Percentiles rank a stretch among this genome's conserved stretches.
phyloP scores from a whole-genome alignment of 2,329 filamentous ascomycete genomes.

The Mariannaea elegans region DNA sequence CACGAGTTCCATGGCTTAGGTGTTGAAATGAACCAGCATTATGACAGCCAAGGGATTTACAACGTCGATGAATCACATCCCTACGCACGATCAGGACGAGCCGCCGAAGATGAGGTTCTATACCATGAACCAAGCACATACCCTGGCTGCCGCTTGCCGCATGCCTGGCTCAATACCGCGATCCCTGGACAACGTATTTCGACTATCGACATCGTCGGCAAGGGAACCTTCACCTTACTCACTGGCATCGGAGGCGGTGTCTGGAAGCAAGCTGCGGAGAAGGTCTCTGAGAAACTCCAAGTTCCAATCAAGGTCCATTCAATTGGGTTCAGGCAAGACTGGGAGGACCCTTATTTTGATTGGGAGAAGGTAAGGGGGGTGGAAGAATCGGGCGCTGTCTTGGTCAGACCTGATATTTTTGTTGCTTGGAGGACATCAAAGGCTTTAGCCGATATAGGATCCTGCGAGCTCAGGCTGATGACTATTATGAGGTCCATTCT shows the following conservation, averaged over 20 bases:
- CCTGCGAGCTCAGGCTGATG: neutral
- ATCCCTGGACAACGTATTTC: slow-evolving; percentile 42
- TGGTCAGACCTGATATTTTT: slow-evolving; percentile 15
- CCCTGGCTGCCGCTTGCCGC: slow-evolving; percentile 67
- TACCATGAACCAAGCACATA: slow-evolving; percentile 60
- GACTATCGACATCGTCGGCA: slow-evolving; percentile 12
- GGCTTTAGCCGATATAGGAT: neutral
- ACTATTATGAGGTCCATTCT: neutral
- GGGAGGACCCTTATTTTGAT: slow-evolving; percentile 4
- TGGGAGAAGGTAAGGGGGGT: slow-evolving; percentile 9
- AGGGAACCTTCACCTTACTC: slow-evolving; percentile 7
- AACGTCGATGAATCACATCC: slow-evolving; percentile 49
- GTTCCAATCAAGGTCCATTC: slow-evolving; percentile 3
- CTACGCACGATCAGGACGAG: slow-evolving; percentile 22
- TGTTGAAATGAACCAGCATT: neutral
- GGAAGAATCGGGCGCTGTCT: slow-evolving; percentile 6
- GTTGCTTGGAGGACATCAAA: slow-evolving; percentile 4
- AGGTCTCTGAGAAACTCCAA: neutral
- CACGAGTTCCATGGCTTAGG: neutral
- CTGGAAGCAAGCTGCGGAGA: slow-evolving; percentile 1
- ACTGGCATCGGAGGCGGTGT: slow-evolving; percentile 11
- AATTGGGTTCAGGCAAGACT: slow-evolving; percentile 14
- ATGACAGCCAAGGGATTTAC: slow-evolving; percentile 44
- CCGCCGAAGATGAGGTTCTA: slow-evolving; percentile 50
- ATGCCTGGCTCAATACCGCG: slow-evolving; percentile 67